Evolutionary conservation across 2,329 filamentous ascomycete genomes (phyloP).

Genomic region (Trichophyton verrucosum): DNA sequence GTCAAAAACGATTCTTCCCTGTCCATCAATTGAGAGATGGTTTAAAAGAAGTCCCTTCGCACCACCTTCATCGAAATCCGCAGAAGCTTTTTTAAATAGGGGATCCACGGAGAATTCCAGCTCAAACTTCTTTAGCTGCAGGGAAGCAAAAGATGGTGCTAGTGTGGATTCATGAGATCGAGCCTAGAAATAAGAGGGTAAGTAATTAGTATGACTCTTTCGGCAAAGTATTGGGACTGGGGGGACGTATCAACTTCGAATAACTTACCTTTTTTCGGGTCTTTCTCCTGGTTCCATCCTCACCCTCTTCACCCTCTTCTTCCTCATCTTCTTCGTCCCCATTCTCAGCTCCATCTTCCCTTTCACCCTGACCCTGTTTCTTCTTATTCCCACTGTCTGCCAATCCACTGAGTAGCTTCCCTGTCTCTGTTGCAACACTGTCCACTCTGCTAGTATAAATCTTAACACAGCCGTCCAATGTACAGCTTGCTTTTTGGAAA

Average conservation of each 20-base stretch:
- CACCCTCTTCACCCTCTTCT: constrained; percentile 8
- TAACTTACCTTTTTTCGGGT: constrained; percentile 56
- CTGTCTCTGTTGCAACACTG: constrained; percentile 94
- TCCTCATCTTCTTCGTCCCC: constrained; percentile 43
- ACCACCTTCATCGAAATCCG: constrained; percentile 95
- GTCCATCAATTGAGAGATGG: constrained; percentile 85
- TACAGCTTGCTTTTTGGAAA: constrained; percentile 97
- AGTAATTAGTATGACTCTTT: not conserved
- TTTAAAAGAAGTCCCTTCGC: constrained; percentile 91
- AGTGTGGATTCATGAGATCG: constrained; percentile 87
- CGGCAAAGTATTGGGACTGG: too few species aligned
- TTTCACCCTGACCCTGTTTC: constrained; percentile 48
- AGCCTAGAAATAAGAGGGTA: constrained; percentile 34
- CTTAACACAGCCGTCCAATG: constrained; percentile 93
- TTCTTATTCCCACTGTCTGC: constrained; percentile 65
- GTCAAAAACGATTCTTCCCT: constrained; percentile 92
- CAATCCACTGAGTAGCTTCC: constrained; percentile 82
- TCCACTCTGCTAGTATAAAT: constrained; percentile 98
- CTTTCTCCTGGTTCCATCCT: constrained; percentile 36
- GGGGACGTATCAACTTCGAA: not conserved
- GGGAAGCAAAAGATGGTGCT: constrained; percentile 70
- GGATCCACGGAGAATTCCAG: constrained; percentile 94
- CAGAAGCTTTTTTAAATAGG: constrained; percentile 97
- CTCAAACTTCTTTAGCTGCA: constrained; percentile 95
- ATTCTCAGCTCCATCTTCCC: constrained; percentile 51